Base-by-base conservation (phyloP, 202 grass and related monocot species). In the Elaeis oleifera region DNA sequence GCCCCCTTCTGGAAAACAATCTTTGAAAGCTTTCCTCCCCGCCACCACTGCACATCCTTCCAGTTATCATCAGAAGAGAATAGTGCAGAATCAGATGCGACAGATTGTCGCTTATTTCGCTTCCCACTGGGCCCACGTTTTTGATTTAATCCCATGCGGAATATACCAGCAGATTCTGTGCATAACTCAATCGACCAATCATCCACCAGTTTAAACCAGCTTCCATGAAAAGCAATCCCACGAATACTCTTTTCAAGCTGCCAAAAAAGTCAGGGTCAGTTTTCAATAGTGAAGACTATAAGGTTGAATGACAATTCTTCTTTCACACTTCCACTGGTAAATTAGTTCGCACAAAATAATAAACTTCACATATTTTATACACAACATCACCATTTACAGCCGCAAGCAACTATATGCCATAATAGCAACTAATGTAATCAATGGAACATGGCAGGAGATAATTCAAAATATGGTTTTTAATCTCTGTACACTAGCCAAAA, bases 241-340 rank as follows among this genome's bases (percentile, higher is more conserved):
- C 85, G 83, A 65, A 99, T 87, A 71, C 80, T 92, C 69, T 75
- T 82, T 77, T 99, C 94, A 80, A 99, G 58, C 94, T 94, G 85
- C 75, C 39, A 16, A 54, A 71, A 71, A 15, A 76, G 50, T 21
- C 68, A 66, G 54, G 58, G 17, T 74, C 59, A 55, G n/a, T 68
- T 74, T 61, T 54, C 26, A 72, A 50, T 22, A 39, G 18, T 6
- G 51, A 1, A 39, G 3, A 55, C 1, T 56, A 68, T 21, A 44
- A 13, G 9, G 11, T 44, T 44, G 36, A 44, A 44, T 44, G 36
- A 1, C 36, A 13, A 44, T 44, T 44, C 11, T 14, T 13, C 13
- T 44, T 44, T 44, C 36, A 13, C 36, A 44, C 36, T 44, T 13
- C 36, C 36, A 3, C 36, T 44, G 9, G 36, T 3, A 44, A 44